A percentile compares a stretch with the other conserved stretches of the same genome.
These are phyloP conservation scores for Microbotryum violaceum DNA, from an alignment of 1,284 basidiomycete species.

Conservation along the genomic window DNA sequence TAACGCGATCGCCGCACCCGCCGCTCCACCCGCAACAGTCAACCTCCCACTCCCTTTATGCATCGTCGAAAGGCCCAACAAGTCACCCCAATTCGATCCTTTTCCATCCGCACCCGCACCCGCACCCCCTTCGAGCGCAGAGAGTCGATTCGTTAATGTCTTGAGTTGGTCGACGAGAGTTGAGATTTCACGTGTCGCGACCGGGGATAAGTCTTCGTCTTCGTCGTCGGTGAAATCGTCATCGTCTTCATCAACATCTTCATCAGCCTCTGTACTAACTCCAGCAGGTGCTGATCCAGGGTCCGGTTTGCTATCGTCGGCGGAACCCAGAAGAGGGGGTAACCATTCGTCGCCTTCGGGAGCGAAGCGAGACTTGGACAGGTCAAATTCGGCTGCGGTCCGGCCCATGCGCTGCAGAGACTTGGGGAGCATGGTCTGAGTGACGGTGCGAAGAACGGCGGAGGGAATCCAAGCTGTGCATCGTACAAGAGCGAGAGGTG, in stretches of 20 bases:
- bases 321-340: constrained; percentile 28
- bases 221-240: background rate
- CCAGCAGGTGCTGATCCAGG: background rate
- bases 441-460: constrained; percentile 31
- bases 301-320: background rate
- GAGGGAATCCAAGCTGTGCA: constrained; percentile 13
- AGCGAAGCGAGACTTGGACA: background rate
- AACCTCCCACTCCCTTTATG: too few relatives aligned
- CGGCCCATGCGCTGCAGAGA: constrained; percentile 30
- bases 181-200: constrained; percentile 14
- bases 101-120: too few relatives aligned
- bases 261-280: constrained; percentile 8
- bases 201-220: background rate
- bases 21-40: too few relatives aligned
- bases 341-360: constrained; percentile 24
- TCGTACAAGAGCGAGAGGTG: background rate
- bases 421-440: constrained; percentile 32
- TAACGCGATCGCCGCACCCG: too few relatives aligned
- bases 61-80: too few relatives aligned
- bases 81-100: too few relatives aligned
- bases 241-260: constrained; percentile 8
- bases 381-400: constrained; percentile 8
- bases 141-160: constrained; percentile 13
- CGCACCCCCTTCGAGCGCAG: constrained; percentile 13
- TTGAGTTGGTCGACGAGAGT: constrained; percentile 19